Percentiles rank a stretch among this genome's conserved stretches.
Conservation (phyloP, 352 stramenopile species). For the Pythium brassicae region DNA sequence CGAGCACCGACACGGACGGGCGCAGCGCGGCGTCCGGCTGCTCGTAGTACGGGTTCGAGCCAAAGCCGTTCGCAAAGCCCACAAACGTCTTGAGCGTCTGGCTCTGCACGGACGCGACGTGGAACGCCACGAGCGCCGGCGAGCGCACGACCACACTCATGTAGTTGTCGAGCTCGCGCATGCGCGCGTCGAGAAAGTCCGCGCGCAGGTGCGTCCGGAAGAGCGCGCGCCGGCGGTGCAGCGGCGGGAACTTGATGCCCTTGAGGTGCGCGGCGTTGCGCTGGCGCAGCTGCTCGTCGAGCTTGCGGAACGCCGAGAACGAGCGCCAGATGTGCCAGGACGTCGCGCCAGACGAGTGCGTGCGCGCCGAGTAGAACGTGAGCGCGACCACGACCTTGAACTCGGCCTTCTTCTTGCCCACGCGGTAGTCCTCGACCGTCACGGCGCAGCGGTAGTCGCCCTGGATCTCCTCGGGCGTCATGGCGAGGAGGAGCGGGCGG, state of each 20-base stretch:
- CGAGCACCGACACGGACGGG: conserved; percentile 63
- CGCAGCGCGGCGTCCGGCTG: conserved; percentile 48
- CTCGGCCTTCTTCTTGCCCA: conserved; percentile 81
- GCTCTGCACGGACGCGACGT: conserved; percentile 62
- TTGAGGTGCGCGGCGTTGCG: conserved; percentile 68
- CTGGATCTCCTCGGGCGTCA: conserved; percentile 82
- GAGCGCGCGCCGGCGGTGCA: conserved; percentile 61
- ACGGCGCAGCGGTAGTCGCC: conserved; percentile 65
- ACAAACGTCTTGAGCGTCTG: conserved; percentile 82
- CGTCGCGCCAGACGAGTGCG: conserved; percentile 52
- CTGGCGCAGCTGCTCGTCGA: conserved; percentile 78
- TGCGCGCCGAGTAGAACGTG: conserved; percentile 73
- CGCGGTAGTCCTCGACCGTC: conserved; percentile 63
- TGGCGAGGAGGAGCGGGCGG: conserved; percentile 21
- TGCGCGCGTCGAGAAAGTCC: conserved; percentile 60
- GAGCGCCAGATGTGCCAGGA: conserved; percentile 83
- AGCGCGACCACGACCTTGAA: conserved; percentile 73
- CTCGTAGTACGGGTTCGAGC: conserved; percentile 66
- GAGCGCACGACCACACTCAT: conserved; percentile 52
- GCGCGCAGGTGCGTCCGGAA: conserved; percentile 63
- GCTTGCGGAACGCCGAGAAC: conserved; percentile 77
- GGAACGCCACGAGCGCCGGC: conserved; percentile 70
- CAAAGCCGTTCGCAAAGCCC: conserved; percentile 70
- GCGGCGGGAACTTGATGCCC: conserved; percentile 78
- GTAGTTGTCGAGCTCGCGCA: conserved; percentile 76